These are phyloP conservation scores for Scytalidium lignicola DNA, from an alignment of 2,329 filamentous ascomycete genomes.

Conservation along the genomic window DNA sequence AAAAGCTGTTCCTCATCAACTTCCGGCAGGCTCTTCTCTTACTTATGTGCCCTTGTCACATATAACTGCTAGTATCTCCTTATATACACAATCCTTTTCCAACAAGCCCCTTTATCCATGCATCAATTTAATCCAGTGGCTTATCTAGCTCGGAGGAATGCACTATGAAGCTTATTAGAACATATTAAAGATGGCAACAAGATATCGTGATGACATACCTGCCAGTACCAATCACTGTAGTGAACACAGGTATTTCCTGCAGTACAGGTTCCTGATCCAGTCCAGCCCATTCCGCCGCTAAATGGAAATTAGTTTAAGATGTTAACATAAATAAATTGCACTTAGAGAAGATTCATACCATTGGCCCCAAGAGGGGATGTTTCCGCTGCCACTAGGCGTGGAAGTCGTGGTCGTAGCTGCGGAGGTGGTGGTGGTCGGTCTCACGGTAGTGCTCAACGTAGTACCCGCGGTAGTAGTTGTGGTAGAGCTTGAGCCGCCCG, in stretches of 20 bases:
- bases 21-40: no score
- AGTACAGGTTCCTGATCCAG: background rate
- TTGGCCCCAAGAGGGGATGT: background rate
- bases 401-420: background rate
- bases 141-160: background rate
- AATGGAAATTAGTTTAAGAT: background rate
- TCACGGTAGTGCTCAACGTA: background rate
- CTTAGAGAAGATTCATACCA: background rate
- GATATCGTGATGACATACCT: background rate
- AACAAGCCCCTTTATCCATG: background rate
- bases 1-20: no score
- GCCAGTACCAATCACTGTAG: background rate
- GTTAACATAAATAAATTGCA: background rate
- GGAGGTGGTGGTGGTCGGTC: background rate
- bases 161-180: background rate
- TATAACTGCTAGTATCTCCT: no score
- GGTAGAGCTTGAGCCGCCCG: background rate
- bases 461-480: background rate
- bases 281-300: background rate
- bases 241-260: background rate
- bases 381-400: background rate
- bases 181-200: background rate
- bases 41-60: no score
- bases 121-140: background rate
- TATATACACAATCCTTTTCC: background rate